Percentiles rank a stretch among this genome's conserved stretches.
Conservation (phyloP, 2,329 filamentous ascomycete genomes). For the Nothophaeocryptopus gaeumannii region DNA sequence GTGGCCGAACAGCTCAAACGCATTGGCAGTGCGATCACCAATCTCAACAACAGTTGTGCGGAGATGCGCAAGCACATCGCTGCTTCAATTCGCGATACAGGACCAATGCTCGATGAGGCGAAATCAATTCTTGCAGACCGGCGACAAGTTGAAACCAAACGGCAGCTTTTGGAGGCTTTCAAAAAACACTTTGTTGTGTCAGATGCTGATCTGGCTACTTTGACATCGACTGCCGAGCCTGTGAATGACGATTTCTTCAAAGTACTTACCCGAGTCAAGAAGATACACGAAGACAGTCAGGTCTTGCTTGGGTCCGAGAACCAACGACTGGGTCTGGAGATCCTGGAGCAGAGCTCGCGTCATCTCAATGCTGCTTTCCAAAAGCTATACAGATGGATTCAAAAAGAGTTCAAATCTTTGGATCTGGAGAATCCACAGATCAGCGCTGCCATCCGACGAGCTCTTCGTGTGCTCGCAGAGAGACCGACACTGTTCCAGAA, state of each 20-base stretch:
- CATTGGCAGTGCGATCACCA: slow-evolving; percentile 75
- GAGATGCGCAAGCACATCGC: slow-evolving; percentile 76
- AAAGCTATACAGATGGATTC: slow-evolving; percentile 93
- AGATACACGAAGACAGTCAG: slow-evolving; percentile 84
- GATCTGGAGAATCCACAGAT: slow-evolving; percentile 95
- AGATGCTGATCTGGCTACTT: slow-evolving; percentile 70
- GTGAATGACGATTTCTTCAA: slow-evolving; percentile 84
- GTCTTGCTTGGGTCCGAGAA: slow-evolving; percentile 85
- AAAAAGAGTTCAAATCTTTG: slow-evolving; percentile 85
- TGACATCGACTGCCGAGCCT: slow-evolving; percentile 76
- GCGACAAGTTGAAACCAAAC: slow-evolving; percentile 72
- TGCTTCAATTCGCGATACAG: slow-evolving; percentile 71
- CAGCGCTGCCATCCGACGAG: slow-evolving; percentile 76
- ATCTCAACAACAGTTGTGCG: slow-evolving; percentile 73
- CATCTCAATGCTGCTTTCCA: slow-evolving; percentile 87
- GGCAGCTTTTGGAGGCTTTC: slow-evolving; percentile 73
- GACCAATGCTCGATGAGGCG: slow-evolving; percentile 73
- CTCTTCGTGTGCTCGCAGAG: slow-evolving; percentile 83
- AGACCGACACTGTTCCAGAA: slow-evolving; percentile 86
- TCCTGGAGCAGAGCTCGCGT: slow-evolving; percentile 87
- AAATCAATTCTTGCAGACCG: slow-evolving; percentile 69
- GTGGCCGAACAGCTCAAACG: slow-evolving; percentile 90
- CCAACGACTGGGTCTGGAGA: slow-evolving; percentile 79
- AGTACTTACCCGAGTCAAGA: slow-evolving; percentile 74
- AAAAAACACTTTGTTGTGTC: slow-evolving; percentile 79